Conservation (phyloP, 257 asterid species). For the Knoxia roxburghii region DNA sequence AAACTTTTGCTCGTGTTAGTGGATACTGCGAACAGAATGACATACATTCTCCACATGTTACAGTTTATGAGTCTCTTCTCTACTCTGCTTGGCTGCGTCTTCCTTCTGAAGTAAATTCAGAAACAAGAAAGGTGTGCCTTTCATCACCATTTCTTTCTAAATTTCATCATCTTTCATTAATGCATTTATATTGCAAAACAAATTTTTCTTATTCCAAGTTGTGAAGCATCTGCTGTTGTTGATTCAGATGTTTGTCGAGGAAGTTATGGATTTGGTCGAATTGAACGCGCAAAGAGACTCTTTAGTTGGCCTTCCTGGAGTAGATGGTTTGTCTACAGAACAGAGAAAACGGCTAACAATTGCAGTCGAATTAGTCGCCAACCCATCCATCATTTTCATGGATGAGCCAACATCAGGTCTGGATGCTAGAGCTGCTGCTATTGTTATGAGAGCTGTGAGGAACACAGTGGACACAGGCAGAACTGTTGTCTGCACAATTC, state of each 20-base stretch:
- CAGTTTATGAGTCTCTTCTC: constrained; percentile 73
- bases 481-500: constrained; percentile 86
- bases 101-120: constrained; percentile 54
- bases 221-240: not conserved
- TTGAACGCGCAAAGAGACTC: constrained; percentile 53
- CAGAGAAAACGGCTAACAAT: constrained; percentile 85
- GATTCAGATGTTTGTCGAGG: constrained; percentile 72
- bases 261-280: constrained; percentile 85
- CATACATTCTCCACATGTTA: constrained; percentile 82
- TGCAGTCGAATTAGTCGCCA: constrained; percentile 84
- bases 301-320: constrained; percentile 84
- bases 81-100: constrained; percentile 95
- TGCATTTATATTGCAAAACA: not conserved
- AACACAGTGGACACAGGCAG: constrained; percentile 86
- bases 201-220: not conserved
- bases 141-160: not conserved
- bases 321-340: constrained; percentile 79
- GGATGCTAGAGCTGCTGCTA: constrained; percentile 96
- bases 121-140: constrained; percentile 46
- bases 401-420: constrained; percentile 91
- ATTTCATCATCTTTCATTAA: not conserved
- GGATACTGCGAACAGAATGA: constrained; percentile 92
- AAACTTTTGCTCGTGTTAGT: constrained; percentile 77
- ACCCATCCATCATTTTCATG: constrained; percentile 89
- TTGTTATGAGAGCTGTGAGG: constrained; percentile 78